These are phyloP conservation scores for Pleurozium schreberi DNA, from an alignment of 225 moss, liverwort and hornwort species.

Conservation along the genomic window DNA sequence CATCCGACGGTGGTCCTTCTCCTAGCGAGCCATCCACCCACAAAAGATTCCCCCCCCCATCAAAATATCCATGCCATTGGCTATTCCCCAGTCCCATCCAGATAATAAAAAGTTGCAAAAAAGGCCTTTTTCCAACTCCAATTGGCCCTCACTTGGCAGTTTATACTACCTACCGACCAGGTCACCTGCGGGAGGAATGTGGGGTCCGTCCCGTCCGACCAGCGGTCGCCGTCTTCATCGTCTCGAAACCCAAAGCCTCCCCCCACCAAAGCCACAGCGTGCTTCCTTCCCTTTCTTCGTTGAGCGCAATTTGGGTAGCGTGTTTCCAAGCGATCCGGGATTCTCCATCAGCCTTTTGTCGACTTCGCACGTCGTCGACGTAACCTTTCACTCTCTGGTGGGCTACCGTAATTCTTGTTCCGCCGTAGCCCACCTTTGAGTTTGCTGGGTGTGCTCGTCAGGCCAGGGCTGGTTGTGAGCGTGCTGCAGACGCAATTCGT, in stretches of 20 bases:
- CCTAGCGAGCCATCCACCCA: not conserved
- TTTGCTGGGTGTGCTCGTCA: constrained; percentile 25
- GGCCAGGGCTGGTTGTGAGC: not conserved
- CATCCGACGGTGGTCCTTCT: not conserved
- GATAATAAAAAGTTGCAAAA: not conserved
- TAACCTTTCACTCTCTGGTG: not conserved
- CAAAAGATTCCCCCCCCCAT: not conserved
- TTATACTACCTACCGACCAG: not conserved
- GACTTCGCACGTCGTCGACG: not conserved
- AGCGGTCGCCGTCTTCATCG: not conserved
- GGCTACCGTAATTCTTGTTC: not conserved
- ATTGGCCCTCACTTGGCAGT: not conserved
- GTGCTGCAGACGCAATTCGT: not conserved
- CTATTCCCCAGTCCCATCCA: not conserved
- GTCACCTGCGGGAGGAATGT: not conserved
- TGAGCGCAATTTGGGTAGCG: constrained; percentile 2
- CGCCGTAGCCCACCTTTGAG: constrained; percentile 6
- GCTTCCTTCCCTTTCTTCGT: not conserved
- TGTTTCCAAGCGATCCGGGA: constrained; percentile 7
- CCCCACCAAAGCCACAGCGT: not conserved
- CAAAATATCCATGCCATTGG: not conserved
- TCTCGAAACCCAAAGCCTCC: not conserved
- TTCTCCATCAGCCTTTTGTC: not conserved
- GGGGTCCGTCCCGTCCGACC: not conserved
- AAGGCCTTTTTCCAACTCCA: not conserved